phyloP scores from a whole-genome alignment of 2,329 filamentous ascomycete species.

The Stachybotrys chlorohalonatus region DNA sequence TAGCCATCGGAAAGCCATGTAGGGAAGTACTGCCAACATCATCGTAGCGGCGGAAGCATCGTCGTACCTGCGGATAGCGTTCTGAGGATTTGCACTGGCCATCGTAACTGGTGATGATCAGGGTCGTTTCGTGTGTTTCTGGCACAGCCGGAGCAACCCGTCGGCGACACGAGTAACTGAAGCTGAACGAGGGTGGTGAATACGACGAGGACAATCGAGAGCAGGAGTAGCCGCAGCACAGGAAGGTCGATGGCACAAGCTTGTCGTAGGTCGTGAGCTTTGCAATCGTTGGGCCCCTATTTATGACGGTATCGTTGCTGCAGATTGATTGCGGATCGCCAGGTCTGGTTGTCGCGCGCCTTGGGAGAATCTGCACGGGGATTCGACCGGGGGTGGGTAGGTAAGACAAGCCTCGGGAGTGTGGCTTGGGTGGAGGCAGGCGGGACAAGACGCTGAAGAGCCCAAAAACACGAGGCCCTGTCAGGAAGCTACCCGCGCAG shows the following conservation, averaged over 20 bases:
- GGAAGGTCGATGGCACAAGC: background rate
- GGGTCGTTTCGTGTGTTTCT: conserved; percentile 3
- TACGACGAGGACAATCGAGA: background rate
- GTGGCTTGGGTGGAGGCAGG: background rate
- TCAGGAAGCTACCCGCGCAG: background rate
- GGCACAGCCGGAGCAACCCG: background rate
- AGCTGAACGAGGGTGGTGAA: background rate
- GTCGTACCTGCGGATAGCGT: conserved; percentile 58
- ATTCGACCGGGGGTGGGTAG: background rate
- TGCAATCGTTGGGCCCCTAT: background rate
- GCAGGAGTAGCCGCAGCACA: background rate
- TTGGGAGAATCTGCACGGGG: background rate
- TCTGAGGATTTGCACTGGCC: conserved; percentile 36
- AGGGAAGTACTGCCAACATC: background rate
- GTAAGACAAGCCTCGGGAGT: background rate
- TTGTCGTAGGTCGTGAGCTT: background rate
- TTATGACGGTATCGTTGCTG: background rate
- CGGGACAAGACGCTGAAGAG: background rate
- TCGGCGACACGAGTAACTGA: background rate
- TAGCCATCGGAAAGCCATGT: background rate
- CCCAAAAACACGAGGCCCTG: background rate
- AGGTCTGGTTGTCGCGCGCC: background rate
- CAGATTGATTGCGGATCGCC: background rate
- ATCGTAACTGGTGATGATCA: conserved; percentile 21
- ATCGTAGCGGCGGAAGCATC: background rate